Conservation (phyloP, 495 filamentous ascomycete genomes). For the Aspergillus ellipticus region DNA sequence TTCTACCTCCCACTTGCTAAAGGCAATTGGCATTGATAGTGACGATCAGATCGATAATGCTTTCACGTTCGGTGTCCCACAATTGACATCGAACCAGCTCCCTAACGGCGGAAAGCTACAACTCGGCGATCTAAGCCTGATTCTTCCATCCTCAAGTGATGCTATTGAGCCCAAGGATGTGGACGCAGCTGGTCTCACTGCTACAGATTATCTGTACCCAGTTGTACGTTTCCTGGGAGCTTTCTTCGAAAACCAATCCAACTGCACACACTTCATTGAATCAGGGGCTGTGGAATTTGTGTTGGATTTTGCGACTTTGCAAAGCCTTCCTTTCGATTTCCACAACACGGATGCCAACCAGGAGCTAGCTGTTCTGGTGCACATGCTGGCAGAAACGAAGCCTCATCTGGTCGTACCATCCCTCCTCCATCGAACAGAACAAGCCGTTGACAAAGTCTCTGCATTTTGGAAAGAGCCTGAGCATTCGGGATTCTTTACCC, state of each 20-base stretch:
- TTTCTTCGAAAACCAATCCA: constrained; percentile 70
- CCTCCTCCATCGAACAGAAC: constrained; percentile 68
- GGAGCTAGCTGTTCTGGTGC: constrained; percentile 67
- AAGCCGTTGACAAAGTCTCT: constrained; percentile 60
- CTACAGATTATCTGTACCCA: constrained; percentile 67
- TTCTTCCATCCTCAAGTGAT: constrained; percentile 25
- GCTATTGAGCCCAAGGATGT: constrained; percentile 44
- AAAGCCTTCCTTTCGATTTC: constrained; percentile 74
- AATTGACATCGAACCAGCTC: constrained; percentile 27
- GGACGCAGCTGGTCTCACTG: constrained; percentile 47
- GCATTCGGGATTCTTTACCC: constrained; percentile 61
- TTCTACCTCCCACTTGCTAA: constrained; percentile 30
- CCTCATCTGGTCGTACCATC: constrained; percentile 79
- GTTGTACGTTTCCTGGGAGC: constrained; percentile 70
- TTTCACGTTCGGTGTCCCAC: constrained; percentile 29
- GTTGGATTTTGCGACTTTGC: constrained; percentile 76
- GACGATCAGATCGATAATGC: constrained; percentile 28
- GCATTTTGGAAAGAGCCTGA: constrained; percentile 52
- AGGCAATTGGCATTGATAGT: constrained; percentile 30
- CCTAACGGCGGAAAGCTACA: constrained; percentile 38
- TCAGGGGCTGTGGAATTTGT: constrained; percentile 77
- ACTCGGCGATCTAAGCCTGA: constrained; percentile 29
- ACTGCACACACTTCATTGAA: constrained; percentile 73
- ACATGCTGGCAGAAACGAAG: constrained; percentile 76
- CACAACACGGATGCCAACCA: constrained; percentile 60